A percentile compares a stretch with the other conserved stretches of the same genome.
phyloP scores from a whole-genome alignment of 2,329 filamentous ascomycete species.

The Lachnellula arida region DNA sequence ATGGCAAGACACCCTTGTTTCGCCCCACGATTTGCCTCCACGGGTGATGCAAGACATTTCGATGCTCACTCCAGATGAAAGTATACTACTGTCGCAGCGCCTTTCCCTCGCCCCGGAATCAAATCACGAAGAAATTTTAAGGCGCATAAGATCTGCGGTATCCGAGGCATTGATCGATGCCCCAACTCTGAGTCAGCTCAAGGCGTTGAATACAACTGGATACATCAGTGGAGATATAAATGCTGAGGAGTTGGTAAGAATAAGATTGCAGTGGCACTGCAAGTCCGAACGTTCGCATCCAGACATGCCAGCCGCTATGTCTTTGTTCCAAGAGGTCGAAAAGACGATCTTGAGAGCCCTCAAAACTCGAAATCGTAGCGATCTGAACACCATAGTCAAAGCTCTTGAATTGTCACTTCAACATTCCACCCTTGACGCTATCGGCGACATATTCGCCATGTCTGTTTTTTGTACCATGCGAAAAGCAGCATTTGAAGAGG shows the following conservation, averaged over 20 bases:
- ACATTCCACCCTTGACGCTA: constrained; percentile 35
- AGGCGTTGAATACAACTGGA: constrained; percentile 34
- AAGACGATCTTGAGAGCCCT: constrained; percentile 6
- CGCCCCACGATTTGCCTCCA: constrained; percentile 24
- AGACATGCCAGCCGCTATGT: constrained; percentile 29
- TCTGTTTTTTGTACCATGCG: constrained; percentile 53
- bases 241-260: constrained; percentile 32
- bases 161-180: constrained; percentile 34
- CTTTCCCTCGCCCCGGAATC: constrained; percentile 6
- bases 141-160: constrained; percentile 32
- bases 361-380: constrained; percentile 5
- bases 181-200: constrained; percentile 37
- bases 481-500: constrained; percentile 54
- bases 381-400: constrained; percentile 5
- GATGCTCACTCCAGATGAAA: constrained; percentile 37
- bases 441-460: constrained; percentile 51
- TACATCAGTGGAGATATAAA: constrained; percentile 37
- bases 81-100: constrained; percentile 36
- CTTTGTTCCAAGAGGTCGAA: constrained; percentile 38
- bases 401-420: constrained; percentile 6
- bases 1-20: constrained; percentile 33
- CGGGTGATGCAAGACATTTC: constrained; percentile 40
- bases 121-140: constrained; percentile 26
- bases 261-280: constrained; percentile 38
- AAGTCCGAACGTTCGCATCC: constrained; percentile 35